A percentile compares a stretch with the other conserved stretches of the same genome.
Evolutionary conservation across 2,329 filamentous ascomycete species (phyloP).

Genomic region (Ophiostoma piceae): DNA sequence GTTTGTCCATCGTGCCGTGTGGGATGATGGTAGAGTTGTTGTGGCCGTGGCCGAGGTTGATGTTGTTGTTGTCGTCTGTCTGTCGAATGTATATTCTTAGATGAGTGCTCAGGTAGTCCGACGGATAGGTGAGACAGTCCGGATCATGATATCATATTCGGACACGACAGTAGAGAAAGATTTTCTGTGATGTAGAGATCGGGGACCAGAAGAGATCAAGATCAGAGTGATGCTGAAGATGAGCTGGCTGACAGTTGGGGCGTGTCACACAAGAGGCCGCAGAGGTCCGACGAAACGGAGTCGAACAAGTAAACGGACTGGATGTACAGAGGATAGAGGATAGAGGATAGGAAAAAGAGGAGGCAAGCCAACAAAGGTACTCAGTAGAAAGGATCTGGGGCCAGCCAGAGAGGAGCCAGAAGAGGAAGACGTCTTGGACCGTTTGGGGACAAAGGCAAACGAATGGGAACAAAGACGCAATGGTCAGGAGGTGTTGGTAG

Average conservation of each 20-base stretch:
- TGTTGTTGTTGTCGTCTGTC: slow-evolving; percentile 6
- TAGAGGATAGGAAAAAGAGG: background rate
- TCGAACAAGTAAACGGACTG: background rate
- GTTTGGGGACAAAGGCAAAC: slow-evolving; percentile 4
- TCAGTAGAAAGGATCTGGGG: background rate
- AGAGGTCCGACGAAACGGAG: background rate
- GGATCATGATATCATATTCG: slow-evolving; percentile 26
- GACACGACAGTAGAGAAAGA: no score
- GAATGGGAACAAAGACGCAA: slow-evolving; percentile 8
- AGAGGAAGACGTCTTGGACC: background rate
- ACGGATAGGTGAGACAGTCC: slow-evolving; percentile 19
- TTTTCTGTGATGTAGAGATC: background rate
- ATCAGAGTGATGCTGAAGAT: background rate
- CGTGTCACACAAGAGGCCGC: background rate
- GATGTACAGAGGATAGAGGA: background rate
- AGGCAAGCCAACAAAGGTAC: background rate
- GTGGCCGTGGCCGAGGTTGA: background rate
- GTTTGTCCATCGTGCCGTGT: slow-evolving; percentile 34
- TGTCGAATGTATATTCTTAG: background rate
- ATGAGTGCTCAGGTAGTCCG: slow-evolving; percentile 17
- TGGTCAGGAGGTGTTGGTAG: background rate
- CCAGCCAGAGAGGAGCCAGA: background rate
- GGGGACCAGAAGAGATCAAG: slow-evolving; percentile 5
- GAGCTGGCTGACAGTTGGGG: background rate
- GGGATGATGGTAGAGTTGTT: background rate